phyloP scores from a whole-genome alignment of 1,284 basidiomycete species.

The Marasmius fiardii region DNA sequence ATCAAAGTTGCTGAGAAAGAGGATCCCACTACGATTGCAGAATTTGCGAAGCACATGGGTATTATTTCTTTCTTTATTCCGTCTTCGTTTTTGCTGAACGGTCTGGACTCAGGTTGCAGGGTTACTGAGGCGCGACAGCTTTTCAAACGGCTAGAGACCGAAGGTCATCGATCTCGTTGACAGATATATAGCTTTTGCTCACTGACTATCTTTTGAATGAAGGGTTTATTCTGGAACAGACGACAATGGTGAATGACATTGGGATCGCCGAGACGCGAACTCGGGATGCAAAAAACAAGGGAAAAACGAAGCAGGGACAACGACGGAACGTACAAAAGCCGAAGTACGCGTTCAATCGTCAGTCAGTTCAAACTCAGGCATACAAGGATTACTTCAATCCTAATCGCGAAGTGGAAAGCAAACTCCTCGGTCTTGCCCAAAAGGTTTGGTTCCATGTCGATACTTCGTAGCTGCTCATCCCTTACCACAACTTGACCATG shows the following conservation, averaged over 20 bases:
- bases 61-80: not conserved
- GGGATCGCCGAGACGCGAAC: constrained; percentile 41
- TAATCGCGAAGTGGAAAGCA: constrained; percentile 52
- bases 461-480: no score
- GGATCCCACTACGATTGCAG: constrained; percentile 42
- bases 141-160: constrained; percentile 63
- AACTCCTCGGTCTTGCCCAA: constrained; percentile 53
- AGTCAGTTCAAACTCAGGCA: constrained; percentile 37
- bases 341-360: constrained; percentile 53
- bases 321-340: constrained; percentile 54
- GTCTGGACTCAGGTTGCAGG: constrained; percentile 48
- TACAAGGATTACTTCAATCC: constrained; percentile 72
- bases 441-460: constrained; percentile 37
- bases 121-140: constrained; percentile 54
- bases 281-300: constrained; percentile 34
- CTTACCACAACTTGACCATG: no score
- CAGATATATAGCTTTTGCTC: not conserved
- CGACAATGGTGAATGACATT: constrained; percentile 45
- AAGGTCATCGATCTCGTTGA: constrained; percentile 44
- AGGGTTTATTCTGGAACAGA: constrained; percentile 63
- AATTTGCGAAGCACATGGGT: constrained; percentile 64
- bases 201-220: not conserved
- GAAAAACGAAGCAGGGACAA: constrained; percentile 42
- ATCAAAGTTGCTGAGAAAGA: constrained; percentile 65
- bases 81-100: not conserved